Percentiles rank a stretch among this genome's conserved stretches.
Evolutionary conservation across 345 rosid genomes (phyloP).

Genomic region (Geranium rotundifolium): DNA sequence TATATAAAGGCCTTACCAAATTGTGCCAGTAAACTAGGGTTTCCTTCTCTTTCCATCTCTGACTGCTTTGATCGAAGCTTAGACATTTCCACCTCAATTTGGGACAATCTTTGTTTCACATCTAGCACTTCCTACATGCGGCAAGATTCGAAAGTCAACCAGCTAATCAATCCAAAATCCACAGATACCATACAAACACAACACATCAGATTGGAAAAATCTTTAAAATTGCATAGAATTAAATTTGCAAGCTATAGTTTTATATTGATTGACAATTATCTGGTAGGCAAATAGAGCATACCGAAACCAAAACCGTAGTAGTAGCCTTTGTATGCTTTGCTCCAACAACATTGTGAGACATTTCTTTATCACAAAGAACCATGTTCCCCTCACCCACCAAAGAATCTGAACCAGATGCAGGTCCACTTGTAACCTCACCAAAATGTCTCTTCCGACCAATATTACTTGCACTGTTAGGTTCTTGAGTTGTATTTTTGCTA

Average conservation of each 20-base stretch:
- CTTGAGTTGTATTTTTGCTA: slow-evolving; percentile 7
- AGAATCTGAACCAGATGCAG: slow-evolving; percentile 11
- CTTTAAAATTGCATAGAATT: neutral
- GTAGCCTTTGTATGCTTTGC: slow-evolving; percentile 6
- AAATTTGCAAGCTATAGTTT: neutral
- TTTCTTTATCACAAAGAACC: slow-evolving; percentile 7
- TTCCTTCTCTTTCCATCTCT: slow-evolving; percentile 18
- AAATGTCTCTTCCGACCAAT: slow-evolving; percentile 22
- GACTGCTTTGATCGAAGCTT: slow-evolving; percentile 15
- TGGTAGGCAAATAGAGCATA: slow-evolving; percentile 9
- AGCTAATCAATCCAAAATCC: slow-evolving; percentile 2
- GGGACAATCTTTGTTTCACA: slow-evolving; percentile 27
- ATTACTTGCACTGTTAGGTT: slow-evolving; percentile 6
- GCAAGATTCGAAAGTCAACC: slow-evolving; percentile 4
- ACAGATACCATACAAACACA: neutral
- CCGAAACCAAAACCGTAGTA: slow-evolving; percentile 13
- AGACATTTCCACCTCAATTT: slow-evolving; percentile 20
- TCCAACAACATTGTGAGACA: slow-evolving; percentile 9
- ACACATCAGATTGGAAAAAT: neutral
- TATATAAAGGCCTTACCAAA: slow-evolving; percentile 15
- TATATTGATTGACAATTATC: neutral
- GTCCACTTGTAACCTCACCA: slow-evolving; percentile 9
- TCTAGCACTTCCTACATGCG: slow-evolving; percentile 19
- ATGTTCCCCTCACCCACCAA: slow-evolving; percentile 10
- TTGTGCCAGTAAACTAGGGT: slow-evolving; percentile 8